Conservation (phyloP, 2,329 filamentous ascomycete species). For the Emmonsia crescens region DNA sequence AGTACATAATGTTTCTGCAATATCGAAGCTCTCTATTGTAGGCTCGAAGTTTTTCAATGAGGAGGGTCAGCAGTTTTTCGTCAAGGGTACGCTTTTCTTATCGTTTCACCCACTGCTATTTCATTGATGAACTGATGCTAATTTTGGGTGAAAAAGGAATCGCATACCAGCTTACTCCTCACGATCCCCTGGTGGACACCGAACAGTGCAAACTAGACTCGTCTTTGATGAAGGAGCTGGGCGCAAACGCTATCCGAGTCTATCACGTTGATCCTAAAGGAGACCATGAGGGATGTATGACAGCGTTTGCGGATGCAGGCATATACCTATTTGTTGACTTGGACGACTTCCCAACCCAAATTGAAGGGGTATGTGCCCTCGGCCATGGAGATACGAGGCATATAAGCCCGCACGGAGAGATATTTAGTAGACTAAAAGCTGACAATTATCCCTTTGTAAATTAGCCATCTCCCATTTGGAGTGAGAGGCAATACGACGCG, state of each 20-base stretch:
- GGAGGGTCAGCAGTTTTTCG: conserved; percentile 70
- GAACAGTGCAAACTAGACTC: conserved; percentile 69
- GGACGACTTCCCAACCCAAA: conserved; percentile 41
- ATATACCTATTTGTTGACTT: conserved; percentile 81
- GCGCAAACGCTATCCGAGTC: conserved; percentile 73
- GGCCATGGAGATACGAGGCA: neutral
- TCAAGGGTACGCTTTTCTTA: conserved; percentile 53
- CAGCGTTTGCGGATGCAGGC: conserved; percentile 62
- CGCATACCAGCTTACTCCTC: conserved; percentile 55
- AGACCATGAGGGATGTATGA: conserved; percentile 72
- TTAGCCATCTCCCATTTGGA: conserved; percentile 58
- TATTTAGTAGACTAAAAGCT: neutral
- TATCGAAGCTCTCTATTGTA: conserved; percentile 48
- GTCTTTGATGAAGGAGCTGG: conserved; percentile 64
- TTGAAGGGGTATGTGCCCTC: conserved; percentile 27
- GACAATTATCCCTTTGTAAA: neutral
- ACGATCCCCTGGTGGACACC: conserved; percentile 66
- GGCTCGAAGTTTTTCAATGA: conserved; percentile 79
- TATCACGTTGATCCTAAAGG: conserved; percentile 69
- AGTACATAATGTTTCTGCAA: conserved; percentile 26
- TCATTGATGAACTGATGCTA: neutral
- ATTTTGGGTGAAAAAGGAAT: conserved; percentile 39
- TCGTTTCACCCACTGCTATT: neutral
- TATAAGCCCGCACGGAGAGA: neutral
- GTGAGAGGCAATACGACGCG: conserved; percentile 54